Conservation (phyloP, 176 grass and related monocot genomes). For the Cenchrus fungigraminus region DNA sequence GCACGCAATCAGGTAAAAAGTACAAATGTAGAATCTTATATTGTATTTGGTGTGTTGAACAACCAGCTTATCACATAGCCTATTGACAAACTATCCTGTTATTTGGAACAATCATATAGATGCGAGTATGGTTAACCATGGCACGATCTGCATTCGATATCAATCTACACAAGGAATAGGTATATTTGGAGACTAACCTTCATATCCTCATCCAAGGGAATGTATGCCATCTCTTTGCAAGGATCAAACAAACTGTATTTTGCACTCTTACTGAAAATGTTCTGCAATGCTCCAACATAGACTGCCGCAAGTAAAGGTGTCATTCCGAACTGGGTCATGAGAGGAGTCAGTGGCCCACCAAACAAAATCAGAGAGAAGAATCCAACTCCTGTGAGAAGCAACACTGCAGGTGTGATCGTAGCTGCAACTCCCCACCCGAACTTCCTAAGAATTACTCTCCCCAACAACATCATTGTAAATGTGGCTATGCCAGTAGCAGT, state of each 20-base stretch:
- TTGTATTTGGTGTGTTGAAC: not conserved
- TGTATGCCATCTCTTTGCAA: constrained; percentile 99
- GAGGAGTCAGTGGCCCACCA: constrained; percentile 73
- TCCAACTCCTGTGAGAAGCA: constrained; percentile 93
- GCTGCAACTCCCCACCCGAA: constrained; percentile 98
- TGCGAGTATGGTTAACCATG: not conserved
- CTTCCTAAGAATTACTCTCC: constrained; percentile 83
- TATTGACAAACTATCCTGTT: not conserved
- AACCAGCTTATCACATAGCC: not conserved
- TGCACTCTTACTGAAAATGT: constrained; percentile 99
- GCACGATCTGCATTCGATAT: not conserved
- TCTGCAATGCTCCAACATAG: constrained; percentile 95
- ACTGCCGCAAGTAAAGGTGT: constrained; percentile 95
- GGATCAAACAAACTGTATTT: constrained; percentile 99
- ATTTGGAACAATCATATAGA: not conserved
- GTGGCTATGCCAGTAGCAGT: constrained; percentile 96
- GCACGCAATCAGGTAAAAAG: not conserved
- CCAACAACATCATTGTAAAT: constrained; percentile 98
- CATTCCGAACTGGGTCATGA: constrained; percentile 76
- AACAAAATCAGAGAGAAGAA: constrained; percentile 99
- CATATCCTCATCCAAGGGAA: constrained; percentile 99
- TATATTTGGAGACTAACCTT: constrained; percentile 73
- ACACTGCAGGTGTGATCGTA: constrained; percentile 88
- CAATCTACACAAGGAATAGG: constrained; percentile 15
- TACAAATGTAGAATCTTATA: not conserved